Evolutionary conservation across 164 flowering plant species (phyloP), one percentile per base, ranked within the genome.

Genomic region (Akebia trifoliata): DNA sequence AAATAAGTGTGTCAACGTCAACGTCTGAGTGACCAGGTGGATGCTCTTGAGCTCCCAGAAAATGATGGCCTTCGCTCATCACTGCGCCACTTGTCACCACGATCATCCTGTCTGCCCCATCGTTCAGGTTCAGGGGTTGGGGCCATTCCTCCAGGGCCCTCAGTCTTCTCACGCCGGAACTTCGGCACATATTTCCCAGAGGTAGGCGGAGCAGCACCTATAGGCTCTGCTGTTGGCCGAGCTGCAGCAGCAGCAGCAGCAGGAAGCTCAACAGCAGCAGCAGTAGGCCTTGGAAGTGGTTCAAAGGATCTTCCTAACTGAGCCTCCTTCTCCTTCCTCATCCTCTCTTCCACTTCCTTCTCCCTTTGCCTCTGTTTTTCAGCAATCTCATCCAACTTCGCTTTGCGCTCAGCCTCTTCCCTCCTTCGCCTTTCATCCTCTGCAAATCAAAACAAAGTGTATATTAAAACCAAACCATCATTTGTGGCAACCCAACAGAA

Each of bases 301-400:
- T 77, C 86, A 9, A 62, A 4, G 7, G 78, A 14, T 46, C 72
- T 80, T 11, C 81, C 79, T 38, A 84, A 50, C 2, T 74, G 60
- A 39, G 78, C 69, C 56, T 84, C 90, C 56, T 62, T 79, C 64
- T 80, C 65, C 61, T 59, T 54, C 66, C 76, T 77, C 30, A 74
- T 87, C 40, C 78, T 88, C 57, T 88, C 95, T 51, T 91, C 96
- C 17, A 76, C 30, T 62, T 91, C 98, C 60, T 63, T 40, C 67
- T 86, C 95, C 42, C 92, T 74, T 39, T 81, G 90, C 72, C 87
- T 77, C 74, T 91, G 96, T 69, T 74, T 88, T 48, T 81, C 96
- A 35, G 88, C 95, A 11, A 88, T 83, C 63, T 77, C 88, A 67
- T 84, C 96, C 72, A 91, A 58, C 71, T 88, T 86, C 0, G 92